phyloP scores from a whole-genome alignment of 2,329 filamentous ascomycete species.

The Davidsoniella australis region DNA sequence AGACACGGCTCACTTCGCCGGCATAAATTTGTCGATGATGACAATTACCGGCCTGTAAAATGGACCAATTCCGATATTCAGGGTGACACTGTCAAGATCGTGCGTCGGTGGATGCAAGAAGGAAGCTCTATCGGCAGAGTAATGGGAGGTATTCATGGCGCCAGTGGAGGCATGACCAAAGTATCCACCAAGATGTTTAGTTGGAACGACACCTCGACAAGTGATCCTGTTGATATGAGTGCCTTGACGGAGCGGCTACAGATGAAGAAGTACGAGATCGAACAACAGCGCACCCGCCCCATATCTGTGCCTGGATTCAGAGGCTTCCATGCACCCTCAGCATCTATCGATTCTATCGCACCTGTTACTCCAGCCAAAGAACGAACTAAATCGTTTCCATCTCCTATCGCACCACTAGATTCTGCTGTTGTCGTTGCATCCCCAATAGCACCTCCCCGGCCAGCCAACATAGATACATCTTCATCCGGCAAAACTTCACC shows the following conservation, averaged over 20 bases:
- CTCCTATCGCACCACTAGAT: not conserved
- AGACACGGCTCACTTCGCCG: constrained; percentile 40
- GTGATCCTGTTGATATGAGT: constrained; percentile 14
- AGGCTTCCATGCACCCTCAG: constrained; percentile 12
- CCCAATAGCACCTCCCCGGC: not conserved
- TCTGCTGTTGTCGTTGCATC: not conserved
- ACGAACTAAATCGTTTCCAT: not conserved
- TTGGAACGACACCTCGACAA: constrained; percentile 13
- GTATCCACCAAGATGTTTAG: constrained; percentile 16
- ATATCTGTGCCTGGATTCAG: constrained; percentile 13
- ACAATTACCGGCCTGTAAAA: constrained; percentile 39
- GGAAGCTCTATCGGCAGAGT: constrained; percentile 19
- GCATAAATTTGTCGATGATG: constrained; percentile 38
- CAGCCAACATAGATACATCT: too few species aligned
- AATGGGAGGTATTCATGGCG: constrained; percentile 22
- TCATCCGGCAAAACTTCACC: too few species aligned
- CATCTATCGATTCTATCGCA: constrained; percentile 2
- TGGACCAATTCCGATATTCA: constrained; percentile 40
- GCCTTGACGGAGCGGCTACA: constrained; percentile 11
- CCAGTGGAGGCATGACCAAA: constrained; percentile 35
- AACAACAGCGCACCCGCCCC: constrained; percentile 18
- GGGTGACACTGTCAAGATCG: constrained; percentile 36
- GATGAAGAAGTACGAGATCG: constrained; percentile 18
- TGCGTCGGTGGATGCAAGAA: constrained; percentile 49
- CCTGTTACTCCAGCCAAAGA: constrained; percentile 1